Conservation (phyloP, 768 basidiomycete genomes). For the Suillus americanus region DNA sequence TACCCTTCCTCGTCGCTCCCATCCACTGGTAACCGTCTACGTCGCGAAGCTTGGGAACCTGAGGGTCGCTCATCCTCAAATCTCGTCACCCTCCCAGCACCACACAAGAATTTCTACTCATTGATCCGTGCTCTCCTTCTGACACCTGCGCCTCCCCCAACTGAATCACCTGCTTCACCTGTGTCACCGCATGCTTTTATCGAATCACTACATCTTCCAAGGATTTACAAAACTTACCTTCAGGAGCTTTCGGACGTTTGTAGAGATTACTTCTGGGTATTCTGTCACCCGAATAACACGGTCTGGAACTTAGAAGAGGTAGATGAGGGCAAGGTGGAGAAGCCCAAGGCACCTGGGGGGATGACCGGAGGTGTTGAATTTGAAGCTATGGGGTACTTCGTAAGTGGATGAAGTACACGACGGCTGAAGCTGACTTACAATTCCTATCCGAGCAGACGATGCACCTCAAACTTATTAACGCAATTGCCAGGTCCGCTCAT, state of each 20-base stretch:
- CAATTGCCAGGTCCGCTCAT: conserved; percentile 64
- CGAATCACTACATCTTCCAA: conserved; percentile 60
- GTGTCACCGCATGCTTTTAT: conserved; percentile 83
- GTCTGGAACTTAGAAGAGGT: conserved; percentile 86
- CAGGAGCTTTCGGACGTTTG: conserved; percentile 87
- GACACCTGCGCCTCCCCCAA: conserved; percentile 64
- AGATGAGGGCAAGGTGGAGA: conserved; percentile 83
- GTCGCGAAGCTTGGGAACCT: conserved; percentile 60
- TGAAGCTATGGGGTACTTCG: conserved; percentile 95
- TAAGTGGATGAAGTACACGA: conserved; percentile 40
- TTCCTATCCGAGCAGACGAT: conserved; percentile 55
- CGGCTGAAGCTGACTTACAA: conserved; percentile 10
- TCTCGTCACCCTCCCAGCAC: conserved; percentile 65
- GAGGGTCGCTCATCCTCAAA: conserved; percentile 43
- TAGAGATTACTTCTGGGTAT: conserved; percentile 95
- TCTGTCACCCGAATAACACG: conserved; percentile 92
- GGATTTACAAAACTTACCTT: conserved; percentile 81
- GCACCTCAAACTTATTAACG: conserved; percentile 86
- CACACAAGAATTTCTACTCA: conserved; percentile 72
- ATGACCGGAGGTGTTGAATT: conserved; percentile 99
- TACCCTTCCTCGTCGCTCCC: conserved; percentile 76
- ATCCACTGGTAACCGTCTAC: conserved; percentile 39
- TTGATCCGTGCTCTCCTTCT: conserved; percentile 76
- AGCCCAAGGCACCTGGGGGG: conserved; percentile 90
- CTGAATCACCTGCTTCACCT: conserved; percentile 59